Evolutionary conservation across 106 monocot genomes (phyloP).

Genomic region (Narthecium ossifragum): DNA sequence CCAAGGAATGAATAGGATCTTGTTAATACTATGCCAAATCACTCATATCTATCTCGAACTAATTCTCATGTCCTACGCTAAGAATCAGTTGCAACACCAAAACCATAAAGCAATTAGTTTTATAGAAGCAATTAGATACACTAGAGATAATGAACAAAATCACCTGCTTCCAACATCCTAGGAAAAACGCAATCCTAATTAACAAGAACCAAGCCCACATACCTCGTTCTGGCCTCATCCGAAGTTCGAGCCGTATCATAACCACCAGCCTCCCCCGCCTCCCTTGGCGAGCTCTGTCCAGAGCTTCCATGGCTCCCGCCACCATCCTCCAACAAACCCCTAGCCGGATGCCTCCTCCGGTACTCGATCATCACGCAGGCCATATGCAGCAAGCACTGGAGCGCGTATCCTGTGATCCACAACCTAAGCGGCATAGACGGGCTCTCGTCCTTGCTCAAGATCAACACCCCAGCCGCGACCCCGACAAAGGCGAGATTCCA

Average conservation of each 20-base stretch:
- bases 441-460: conserved; percentile 4
- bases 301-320: conserved; percentile 1
- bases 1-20: no score
- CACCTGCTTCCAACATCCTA: no score
- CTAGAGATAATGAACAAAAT: no score
- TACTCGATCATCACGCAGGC: conserved; percentile 11
- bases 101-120: no score
- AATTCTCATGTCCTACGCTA: no score
- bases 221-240: conserved; percentile 10
- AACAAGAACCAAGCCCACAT: no score
- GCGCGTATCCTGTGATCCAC: conserved; percentile 10
- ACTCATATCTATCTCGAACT: no score
- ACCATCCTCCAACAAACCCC: not conserved
- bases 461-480: conserved; percentile 5
- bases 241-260: not conserved
- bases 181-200: no score
- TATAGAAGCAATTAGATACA: no score
- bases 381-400: conserved; percentile 18
- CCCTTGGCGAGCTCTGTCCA: not conserved
- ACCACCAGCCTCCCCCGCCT: not conserved
- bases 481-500: conserved; percentile 17
- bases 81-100: no score
- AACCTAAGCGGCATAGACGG: conserved; percentile 12
- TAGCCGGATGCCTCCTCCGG: conserved; percentile 2
- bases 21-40: no score